Percentiles rank a stretch among this genome's conserved stretches.
Conservation (phyloP, 371 early-diverging fungal genomes). For the Apophysomyces trapeziformis region DNA sequence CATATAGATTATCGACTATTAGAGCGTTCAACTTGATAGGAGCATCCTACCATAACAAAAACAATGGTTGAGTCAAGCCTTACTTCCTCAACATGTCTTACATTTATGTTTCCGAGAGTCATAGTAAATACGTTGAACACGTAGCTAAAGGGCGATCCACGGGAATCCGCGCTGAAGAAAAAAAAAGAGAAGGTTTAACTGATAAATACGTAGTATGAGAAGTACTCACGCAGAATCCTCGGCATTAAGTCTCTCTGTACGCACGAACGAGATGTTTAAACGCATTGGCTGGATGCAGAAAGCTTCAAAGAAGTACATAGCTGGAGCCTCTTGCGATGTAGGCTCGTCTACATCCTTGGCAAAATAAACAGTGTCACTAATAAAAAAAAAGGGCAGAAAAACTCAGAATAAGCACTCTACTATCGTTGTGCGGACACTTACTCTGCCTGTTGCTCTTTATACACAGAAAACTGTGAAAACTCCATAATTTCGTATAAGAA, state of each 20-base stretch:
- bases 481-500: constrained; percentile 76
- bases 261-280: constrained; percentile 81
- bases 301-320: constrained; percentile 85
- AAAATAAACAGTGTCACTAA: constrained; percentile 38
- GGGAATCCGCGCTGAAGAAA: constrained; percentile 22
- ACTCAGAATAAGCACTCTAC: no score
- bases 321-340: constrained; percentile 50
- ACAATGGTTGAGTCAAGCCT: neutral
- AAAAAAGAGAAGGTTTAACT: constrained; percentile 12
- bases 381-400: constrained; percentile 6
- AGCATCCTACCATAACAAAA: constrained; percentile 61
- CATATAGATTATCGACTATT: constrained; percentile 78
- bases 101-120: constrained; percentile 89
- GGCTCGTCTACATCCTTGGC: constrained; percentile 57
- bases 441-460: constrained; percentile 18
- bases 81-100: constrained; percentile 20
- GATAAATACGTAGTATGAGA: no score
- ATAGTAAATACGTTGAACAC: constrained; percentile 82
- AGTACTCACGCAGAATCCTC: constrained; percentile 36
- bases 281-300: constrained; percentile 89
- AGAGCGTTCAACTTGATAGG: constrained; percentile 84
- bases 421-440: constrained; percentile 5
- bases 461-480: constrained; percentile 68
- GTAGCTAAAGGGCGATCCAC: constrained; percentile 46
- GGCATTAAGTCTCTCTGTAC: constrained; percentile 63